Percentiles rank a stretch among this genome's conserved stretches.
Evolutionary conservation across 169 alveolate species (phyloP).

Genomic region (Blepharisma undulans): DNA sequence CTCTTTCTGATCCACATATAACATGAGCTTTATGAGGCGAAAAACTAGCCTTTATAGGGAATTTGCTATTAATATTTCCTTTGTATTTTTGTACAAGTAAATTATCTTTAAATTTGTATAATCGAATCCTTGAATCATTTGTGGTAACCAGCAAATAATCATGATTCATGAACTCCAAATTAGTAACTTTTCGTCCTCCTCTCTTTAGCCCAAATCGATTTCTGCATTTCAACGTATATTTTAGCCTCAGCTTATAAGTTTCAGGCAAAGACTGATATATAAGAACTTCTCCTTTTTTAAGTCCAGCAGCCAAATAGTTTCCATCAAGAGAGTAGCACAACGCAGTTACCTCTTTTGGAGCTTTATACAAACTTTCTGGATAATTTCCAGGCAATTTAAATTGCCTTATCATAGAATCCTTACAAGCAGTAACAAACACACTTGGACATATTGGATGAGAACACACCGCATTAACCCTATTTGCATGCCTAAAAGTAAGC

Average conservation of each 20-base stretch:
- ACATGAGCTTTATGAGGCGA: neutral
- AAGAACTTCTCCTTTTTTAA: conserved; percentile 1
- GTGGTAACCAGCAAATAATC: conserved; percentile 20
- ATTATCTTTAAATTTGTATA: neutral
- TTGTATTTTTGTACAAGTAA: neutral
- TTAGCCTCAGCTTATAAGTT: neutral
- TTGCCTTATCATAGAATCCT: neutral
- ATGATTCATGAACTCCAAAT: neutral
- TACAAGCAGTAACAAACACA: conserved; percentile 1
- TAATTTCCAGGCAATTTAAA: neutral
- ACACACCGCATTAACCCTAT: neutral
- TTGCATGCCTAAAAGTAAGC: neutral
- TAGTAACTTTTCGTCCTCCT: conserved; percentile 15
- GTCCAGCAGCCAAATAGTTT: conserved; percentile 10
- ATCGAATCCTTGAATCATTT: conserved; percentile 35
- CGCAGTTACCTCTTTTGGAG: neutral
- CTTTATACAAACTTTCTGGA: neutral
- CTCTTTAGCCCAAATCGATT: neutral
- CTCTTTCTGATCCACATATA: conserved; percentile 33
- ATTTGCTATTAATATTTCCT: neutral
- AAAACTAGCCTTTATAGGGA: neutral
- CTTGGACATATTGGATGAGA: neutral
- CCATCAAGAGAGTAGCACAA: neutral
- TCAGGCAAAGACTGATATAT: neutral
- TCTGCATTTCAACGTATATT: neutral